Evolutionary conservation across 2,329 filamentous ascomycete species (phyloP).

Genomic region (Fusarium hostae): DNA sequence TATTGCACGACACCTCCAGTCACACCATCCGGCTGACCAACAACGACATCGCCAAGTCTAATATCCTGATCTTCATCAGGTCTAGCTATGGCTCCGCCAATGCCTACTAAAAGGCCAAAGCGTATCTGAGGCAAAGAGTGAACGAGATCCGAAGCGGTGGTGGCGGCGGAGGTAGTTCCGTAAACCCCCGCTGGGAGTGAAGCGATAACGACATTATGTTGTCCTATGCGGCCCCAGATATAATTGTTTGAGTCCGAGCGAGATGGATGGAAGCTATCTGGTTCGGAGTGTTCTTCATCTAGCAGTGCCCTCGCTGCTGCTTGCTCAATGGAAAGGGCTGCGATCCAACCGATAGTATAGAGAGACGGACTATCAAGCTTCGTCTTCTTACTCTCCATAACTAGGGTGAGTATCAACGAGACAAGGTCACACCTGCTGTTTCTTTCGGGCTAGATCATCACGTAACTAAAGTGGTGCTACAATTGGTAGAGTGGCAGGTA

Average conservation of each 20-base stretch:
- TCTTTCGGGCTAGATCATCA: background rate
- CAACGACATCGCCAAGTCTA: slow-evolving; percentile 45
- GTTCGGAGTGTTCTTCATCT: slow-evolving; percentile 33
- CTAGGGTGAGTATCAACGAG: no score
- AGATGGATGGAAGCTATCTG: slow-evolving; percentile 9
- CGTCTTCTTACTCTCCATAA: background rate
- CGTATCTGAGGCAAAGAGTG: slow-evolving; percentile 31
- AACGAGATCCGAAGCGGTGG: slow-evolving; percentile 17
- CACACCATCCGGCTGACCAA: slow-evolving; percentile 32
- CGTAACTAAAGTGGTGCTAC: no score
- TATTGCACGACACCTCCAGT: slow-evolving; percentile 40
- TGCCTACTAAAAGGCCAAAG: slow-evolving; percentile 45
- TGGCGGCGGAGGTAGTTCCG: slow-evolving; percentile 25
- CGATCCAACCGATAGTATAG: slow-evolving; percentile 45
- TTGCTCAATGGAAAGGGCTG: slow-evolving; percentile 38
- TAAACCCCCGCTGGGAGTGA: slow-evolving; percentile 34
- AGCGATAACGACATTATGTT: slow-evolving; percentile 45
- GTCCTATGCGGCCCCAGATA: slow-evolving; percentile 38
- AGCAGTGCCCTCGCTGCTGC: slow-evolving; percentile 43
- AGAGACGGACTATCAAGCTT: background rate
- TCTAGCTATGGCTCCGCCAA: slow-evolving; percentile 54
- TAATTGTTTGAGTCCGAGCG: slow-evolving; percentile 43
- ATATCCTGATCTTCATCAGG: slow-evolving; percentile 27
- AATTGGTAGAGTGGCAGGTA: background rate
- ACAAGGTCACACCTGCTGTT: no score